A percentile compares a stretch with the other conserved stretches of the same genome.
These are phyloP conservation scores for Cryptosporidium tyzzeri DNA, from an alignment of 169 alveolate species.

Conservation along the genomic window DNA sequence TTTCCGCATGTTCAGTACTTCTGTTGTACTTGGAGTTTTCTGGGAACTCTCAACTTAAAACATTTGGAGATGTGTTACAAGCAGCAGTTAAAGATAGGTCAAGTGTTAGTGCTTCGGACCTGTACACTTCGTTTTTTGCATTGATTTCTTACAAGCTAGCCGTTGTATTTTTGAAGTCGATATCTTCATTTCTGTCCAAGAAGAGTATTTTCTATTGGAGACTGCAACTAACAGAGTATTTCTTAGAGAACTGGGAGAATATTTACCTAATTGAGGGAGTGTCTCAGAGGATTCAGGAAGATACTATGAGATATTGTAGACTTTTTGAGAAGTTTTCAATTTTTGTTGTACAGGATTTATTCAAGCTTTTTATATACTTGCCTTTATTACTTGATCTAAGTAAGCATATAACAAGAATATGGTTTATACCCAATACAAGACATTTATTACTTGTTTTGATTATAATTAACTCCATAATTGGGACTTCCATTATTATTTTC, in stretches of 20 bases:
- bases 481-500: slow-evolving; percentile 6
- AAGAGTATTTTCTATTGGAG: slow-evolving; percentile 58
- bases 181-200: slow-evolving; percentile 9
- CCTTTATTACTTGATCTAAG: slow-evolving; percentile 31
- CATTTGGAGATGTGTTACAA: slow-evolving; percentile 59
- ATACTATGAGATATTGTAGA: slow-evolving; percentile 52
- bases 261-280: slow-evolving; percentile 56
- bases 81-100: background rate
- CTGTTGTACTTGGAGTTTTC: slow-evolving; percentile 19
- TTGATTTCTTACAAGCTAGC: background rate
- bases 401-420: slow-evolving; percentile 8
- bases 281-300: slow-evolving; percentile 66
- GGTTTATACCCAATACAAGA: slow-evolving; percentile 38
- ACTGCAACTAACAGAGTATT: slow-evolving; percentile 20
- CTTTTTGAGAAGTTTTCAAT: slow-evolving; percentile 31
- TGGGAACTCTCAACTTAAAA: background rate
- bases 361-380: slow-evolving; percentile 26
- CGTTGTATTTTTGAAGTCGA: slow-evolving; percentile 8
- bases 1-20: background rate
- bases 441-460: background rate
- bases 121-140: background rate
- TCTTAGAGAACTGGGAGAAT: slow-evolving; percentile 24
- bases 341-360: slow-evolving; percentile 23
- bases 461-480: slow-evolving; percentile 9
- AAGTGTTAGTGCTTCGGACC: background rate